These are phyloP conservation scores for Ascochyta lentis DNA, from an alignment of 2,329 filamentous ascomycete species.

Conservation along the genomic window DNA sequence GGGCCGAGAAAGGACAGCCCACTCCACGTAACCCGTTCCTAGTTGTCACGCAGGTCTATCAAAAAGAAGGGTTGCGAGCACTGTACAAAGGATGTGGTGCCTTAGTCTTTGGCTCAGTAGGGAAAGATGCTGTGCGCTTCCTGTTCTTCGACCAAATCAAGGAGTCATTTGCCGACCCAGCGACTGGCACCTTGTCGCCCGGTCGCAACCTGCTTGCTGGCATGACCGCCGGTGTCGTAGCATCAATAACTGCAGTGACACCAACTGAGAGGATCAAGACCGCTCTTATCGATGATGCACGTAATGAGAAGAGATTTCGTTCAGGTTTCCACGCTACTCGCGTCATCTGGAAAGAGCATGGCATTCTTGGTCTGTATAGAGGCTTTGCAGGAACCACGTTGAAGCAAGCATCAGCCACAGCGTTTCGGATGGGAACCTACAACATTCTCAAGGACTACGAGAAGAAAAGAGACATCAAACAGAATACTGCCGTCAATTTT, in stretches of 20 bases:
- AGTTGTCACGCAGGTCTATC: constrained; percentile 63
- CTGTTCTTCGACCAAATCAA: constrained; percentile 71
- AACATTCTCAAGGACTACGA: constrained; percentile 69
- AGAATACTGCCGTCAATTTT: constrained; percentile 64
- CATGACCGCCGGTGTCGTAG: constrained; percentile 68
- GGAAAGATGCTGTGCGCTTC: constrained; percentile 71
- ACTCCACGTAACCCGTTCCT: constrained; percentile 64
- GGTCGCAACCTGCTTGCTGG: constrained; percentile 66
- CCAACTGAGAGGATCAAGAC: constrained; percentile 74
- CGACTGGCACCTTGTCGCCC: constrained; percentile 64
- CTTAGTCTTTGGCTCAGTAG: constrained; percentile 65
- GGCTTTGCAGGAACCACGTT: constrained; percentile 67
- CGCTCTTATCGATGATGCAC: constrained; percentile 68
- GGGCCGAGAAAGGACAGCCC: constrained; percentile 51
- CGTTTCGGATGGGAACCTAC: constrained; percentile 68
- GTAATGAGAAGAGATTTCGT: constrained; percentile 57
- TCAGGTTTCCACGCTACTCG: constrained; percentile 59
- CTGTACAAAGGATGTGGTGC: constrained; percentile 70
- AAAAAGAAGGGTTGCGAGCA: constrained; percentile 62
- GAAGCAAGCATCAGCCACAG: constrained; percentile 68
- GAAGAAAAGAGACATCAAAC: constrained; percentile 54
- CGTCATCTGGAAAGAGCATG: constrained; percentile 60
- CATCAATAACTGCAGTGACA: constrained; percentile 69
- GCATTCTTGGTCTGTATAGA: constrained; percentile 62
- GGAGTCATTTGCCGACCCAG: constrained; percentile 60